Conservation (phyloP, 1,139 yeast genomes). For the Candida pseudocylindracea region DNA sequence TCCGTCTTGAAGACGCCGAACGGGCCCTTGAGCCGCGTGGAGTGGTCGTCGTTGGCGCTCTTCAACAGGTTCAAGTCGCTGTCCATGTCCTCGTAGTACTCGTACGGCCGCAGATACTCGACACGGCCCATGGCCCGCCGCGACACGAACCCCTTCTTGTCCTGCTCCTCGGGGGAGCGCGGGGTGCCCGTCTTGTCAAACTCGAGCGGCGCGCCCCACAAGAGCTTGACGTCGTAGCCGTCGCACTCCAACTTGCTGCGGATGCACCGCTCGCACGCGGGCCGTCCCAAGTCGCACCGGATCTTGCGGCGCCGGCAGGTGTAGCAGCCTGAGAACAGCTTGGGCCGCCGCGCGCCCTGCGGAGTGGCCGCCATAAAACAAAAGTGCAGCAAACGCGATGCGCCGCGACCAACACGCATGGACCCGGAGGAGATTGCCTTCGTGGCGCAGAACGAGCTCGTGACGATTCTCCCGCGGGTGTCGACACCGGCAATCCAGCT, state of each 20-base stretch:
- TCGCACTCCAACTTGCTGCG: slow-evolving; percentile 39
- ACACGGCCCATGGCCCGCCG: slow-evolving; percentile 66
- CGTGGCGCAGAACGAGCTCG: slow-evolving; percentile 58
- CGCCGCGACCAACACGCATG: slow-evolving; percentile 5
- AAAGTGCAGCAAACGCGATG: background rate
- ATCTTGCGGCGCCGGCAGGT: slow-evolving; percentile 25
- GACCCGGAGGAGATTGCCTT: slow-evolving; percentile 66
- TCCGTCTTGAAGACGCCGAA: slow-evolving; percentile 45
- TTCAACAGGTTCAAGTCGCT: background rate
- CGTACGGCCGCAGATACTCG: slow-evolving; percentile 29
- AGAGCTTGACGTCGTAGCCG: slow-evolving; percentile 60
- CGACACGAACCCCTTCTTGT: slow-evolving; percentile 25
- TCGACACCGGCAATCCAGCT: slow-evolving; percentile 39
- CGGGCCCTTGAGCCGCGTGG: slow-evolving; percentile 47
- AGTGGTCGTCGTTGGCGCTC: slow-evolving; percentile 5
- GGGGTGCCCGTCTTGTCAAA: slow-evolving; percentile 14
- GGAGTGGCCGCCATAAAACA: too few species aligned
- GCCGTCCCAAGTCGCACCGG: slow-evolving; percentile 22
- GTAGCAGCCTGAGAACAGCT: slow-evolving; percentile 28
- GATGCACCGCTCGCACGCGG: slow-evolving; percentile 19
- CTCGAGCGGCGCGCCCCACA: slow-evolving; percentile 46
- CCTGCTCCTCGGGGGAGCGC: slow-evolving; percentile 9
- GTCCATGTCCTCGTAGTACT: slow-evolving; percentile 17
- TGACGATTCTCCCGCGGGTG: slow-evolving; percentile 59
- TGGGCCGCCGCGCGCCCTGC: slow-evolving; percentile 3